Evolutionary conservation across 2,329 filamentous ascomycete species (phyloP).

Genomic region (Stagonosporopsis chrysanthemi): DNA sequence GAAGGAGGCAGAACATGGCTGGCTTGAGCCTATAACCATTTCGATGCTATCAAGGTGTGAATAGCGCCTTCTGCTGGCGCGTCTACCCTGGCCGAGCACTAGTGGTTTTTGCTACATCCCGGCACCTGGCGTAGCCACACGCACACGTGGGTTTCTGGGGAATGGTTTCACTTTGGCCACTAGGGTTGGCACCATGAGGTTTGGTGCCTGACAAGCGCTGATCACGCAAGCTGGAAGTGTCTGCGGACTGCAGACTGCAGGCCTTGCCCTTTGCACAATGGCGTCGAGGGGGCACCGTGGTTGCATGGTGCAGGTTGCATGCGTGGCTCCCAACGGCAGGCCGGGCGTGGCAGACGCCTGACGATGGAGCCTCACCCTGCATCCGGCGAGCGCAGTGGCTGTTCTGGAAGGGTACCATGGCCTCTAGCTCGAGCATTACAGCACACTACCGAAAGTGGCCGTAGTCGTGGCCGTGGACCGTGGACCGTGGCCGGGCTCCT

Average conservation of each 20-base stretch:
- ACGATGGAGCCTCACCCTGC: constrained; percentile 26
- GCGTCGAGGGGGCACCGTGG: neutral
- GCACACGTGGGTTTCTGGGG: constrained; percentile 49
- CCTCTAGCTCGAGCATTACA: constrained; percentile 30
- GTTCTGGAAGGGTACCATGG: constrained; percentile 34
- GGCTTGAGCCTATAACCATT: constrained; percentile 47
- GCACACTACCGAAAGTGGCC: constrained; percentile 21
- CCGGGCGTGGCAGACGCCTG: constrained; percentile 29
- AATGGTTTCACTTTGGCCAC: constrained; percentile 47
- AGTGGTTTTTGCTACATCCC: constrained; percentile 40
- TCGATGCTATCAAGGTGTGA: constrained; percentile 40
- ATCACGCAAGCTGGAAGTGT: constrained; percentile 23
- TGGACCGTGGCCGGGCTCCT: constrained; percentile 18
- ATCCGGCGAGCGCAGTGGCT: constrained; percentile 24
- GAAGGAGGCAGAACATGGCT: constrained; percentile 38
- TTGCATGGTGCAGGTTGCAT: constrained; percentile 3
- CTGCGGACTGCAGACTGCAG: constrained; percentile 6
- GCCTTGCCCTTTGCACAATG: constrained; percentile 14
- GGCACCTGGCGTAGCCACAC: constrained; percentile 43
- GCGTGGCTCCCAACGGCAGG: constrained; percentile 18
- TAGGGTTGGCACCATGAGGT: constrained; percentile 26
- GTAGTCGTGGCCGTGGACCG: constrained; percentile 21
- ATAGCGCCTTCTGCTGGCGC: constrained; percentile 34
- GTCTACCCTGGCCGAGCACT: constrained; percentile 36
- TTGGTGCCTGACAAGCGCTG: constrained; percentile 31